Evolutionary conservation across 164 flowering plant species (phyloP), one percentile per base, ranked within the genome.

Genomic region (Aristolochia californica): DNA sequence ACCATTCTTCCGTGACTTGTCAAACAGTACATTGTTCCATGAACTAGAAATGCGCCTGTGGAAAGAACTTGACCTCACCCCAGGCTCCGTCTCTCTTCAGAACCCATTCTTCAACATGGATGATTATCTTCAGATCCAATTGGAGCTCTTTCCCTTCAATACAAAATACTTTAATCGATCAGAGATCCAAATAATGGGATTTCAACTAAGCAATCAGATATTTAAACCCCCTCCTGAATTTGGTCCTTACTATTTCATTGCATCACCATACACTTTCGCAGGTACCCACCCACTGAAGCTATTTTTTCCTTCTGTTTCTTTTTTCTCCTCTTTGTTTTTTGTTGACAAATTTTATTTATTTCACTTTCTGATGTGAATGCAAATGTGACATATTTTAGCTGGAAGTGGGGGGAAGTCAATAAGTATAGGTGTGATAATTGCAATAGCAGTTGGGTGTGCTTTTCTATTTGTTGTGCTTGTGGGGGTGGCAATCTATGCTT

Each of bases 11-110:
- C 62, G 89, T 23, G 97, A 83, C 11, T 27, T 88, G 74, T 65
- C 97, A 45, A 82, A 85, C 64, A 75, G 55, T 16, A 80, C 67
- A 30, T 5, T 56, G 54, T 91, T 84, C 47, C 85, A 80, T 30
- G 58, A 71, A 25, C 78, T 91, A 10, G 98, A 91, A 70, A 70
- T 62, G 76, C 75, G 74, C 65, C 72, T 91, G 26, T 83, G 95
- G 96, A 54, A 22, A 44, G 74, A 74, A 48, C 63, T 91, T 25
- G 68, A 50, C 30, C 86, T 91, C 5, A 69, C 77, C 27, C 97
- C 94, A 23, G 98, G 98, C 40, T 87, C 95, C 18, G 91, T 93
- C 54, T 76, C 65, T 52, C 77, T 93, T 44, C 75, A 79, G 68
- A 82, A 83, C 57, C 83, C 78, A 2, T 72, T 70, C 72, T 87